Percentiles rank a stretch among this genome's conserved stretches.
Evolutionary conservation across 768 basidiomycete species (phyloP).

Genomic region (Suillus ampliporus): DNA sequence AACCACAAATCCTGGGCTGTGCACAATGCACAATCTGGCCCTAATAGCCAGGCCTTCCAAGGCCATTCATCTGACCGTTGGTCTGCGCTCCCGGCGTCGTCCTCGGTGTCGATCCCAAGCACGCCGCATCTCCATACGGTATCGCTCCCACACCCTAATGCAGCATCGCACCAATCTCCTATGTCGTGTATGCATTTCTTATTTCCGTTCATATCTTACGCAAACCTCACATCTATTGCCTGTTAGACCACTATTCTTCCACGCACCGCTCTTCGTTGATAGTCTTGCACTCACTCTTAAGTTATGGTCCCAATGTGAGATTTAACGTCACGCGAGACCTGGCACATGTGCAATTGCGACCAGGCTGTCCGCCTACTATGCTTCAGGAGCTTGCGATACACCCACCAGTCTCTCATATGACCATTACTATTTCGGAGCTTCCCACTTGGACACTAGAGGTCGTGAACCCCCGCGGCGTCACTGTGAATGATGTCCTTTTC

Average conservation of each 20-base stretch:
- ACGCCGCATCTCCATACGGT: conserved; percentile 33
- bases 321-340: conserved; percentile 36
- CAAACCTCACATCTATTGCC: conserved; percentile 10
- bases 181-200: conserved; percentile 26
- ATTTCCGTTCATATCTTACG: not conserved
- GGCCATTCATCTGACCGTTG: conserved; percentile 13
- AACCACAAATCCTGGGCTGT: conserved; percentile 28
- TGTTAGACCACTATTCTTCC: conserved; percentile 16
- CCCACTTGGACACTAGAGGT: conserved; percentile 38
- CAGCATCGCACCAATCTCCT: conserved; percentile 24
- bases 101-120: conserved; percentile 28
- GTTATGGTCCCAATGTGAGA: conserved; percentile 20
- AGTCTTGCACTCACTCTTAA: conserved; percentile 32
- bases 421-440: conserved; percentile 28
- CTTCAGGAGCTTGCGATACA: conserved; percentile 30
- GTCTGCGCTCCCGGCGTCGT: conserved; percentile 16
- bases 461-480: conserved; percentile 32
- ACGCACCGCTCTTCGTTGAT: conserved; percentile 18
- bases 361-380: conserved; percentile 20
- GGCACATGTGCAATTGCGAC: conserved; percentile 26
- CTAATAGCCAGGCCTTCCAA: conserved; percentile 7
- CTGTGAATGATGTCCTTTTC: conserved; percentile 33
- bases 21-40: conserved; percentile 14
- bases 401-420: conserved; percentile 22
- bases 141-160: conserved; percentile 38